Evolutionary conservation across 2,329 filamentous ascomycete species (phyloP).

Genomic region (Phaeoacremonium minimum): DNA sequence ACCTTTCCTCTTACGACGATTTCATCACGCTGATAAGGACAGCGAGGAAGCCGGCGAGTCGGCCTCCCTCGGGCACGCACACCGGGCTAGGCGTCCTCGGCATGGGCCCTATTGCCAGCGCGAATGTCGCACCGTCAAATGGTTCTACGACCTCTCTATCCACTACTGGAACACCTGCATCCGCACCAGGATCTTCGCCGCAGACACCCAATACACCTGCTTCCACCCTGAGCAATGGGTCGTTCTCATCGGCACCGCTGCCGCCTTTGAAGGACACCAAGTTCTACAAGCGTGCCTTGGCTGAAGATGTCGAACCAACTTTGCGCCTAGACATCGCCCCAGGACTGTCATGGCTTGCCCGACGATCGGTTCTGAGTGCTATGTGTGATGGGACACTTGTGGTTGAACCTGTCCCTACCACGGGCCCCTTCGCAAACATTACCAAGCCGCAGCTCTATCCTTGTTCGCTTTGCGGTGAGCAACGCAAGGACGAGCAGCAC

Average conservation of each 20-base stretch:
- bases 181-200: constrained; percentile 47
- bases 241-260: constrained; percentile 31
- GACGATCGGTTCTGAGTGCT: constrained; percentile 76
- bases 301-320: constrained; percentile 93
- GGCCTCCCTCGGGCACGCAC: constrained; percentile 69
- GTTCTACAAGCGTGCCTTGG: constrained; percentile 86
- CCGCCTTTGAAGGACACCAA: constrained; percentile 80
- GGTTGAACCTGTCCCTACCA: constrained; percentile 78
- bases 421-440: constrained; percentile 42
- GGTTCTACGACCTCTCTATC: constrained; percentile 57
- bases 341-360: constrained; percentile 87
- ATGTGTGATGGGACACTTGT: constrained; percentile 83
- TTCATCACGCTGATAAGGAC: constrained; percentile 73
- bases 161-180: constrained; percentile 37
- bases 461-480: constrained; percentile 87
- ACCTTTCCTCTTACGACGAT: constrained; percentile 77
- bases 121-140: constrained; percentile 40
- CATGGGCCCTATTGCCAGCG: constrained; percentile 31
- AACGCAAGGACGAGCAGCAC: constrained; percentile 65
- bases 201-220: constrained; percentile 55
- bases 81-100: constrained; percentile 55
- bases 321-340: constrained; percentile 85
- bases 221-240: constrained; percentile 42
- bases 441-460: constrained; percentile 56
- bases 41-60: constrained; percentile 59